Evolutionary conservation across 192 early-diverging fungal species (phyloP).

Genomic region (Coemansia sp.): DNA sequence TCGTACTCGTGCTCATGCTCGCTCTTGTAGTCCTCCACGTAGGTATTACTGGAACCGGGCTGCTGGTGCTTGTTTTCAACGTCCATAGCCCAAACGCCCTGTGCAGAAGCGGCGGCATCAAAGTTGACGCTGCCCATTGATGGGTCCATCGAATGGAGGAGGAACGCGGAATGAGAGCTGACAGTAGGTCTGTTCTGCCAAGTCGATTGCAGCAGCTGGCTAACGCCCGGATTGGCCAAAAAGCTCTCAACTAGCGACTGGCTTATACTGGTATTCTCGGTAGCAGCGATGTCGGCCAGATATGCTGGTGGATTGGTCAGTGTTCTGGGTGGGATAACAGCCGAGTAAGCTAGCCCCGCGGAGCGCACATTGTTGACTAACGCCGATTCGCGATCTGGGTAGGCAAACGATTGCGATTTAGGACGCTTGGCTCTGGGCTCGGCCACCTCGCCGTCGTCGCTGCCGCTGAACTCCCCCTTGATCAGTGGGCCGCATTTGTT

Average conservation of each 20-base stretch:
- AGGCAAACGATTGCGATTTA: slow-evolving; percentile 16
- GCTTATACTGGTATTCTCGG: neutral
- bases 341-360: neutral
- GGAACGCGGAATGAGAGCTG: neutral
- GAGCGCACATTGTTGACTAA: neutral
- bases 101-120: neutral
- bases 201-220: slow-evolving; percentile 21
- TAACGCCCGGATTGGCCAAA: slow-evolving; percentile 19
- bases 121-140: neutral
- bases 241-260: slow-evolving; percentile 28
- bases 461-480: neutral
- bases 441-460: neutral
- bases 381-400: neutral
- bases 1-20: neutral
- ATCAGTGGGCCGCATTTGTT: neutral
- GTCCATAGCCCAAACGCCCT: neutral
- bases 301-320: neutral
- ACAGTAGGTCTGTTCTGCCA: slow-evolving; percentile 5
- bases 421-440: slow-evolving; percentile 34
- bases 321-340: neutral
- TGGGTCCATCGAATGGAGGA: neutral
- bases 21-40: neutral
- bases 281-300: neutral
- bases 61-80: neutral
- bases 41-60: neutral